Conservation (phyloP, 805 yeast genomes). For the Kuraishia floccosa region DNA sequence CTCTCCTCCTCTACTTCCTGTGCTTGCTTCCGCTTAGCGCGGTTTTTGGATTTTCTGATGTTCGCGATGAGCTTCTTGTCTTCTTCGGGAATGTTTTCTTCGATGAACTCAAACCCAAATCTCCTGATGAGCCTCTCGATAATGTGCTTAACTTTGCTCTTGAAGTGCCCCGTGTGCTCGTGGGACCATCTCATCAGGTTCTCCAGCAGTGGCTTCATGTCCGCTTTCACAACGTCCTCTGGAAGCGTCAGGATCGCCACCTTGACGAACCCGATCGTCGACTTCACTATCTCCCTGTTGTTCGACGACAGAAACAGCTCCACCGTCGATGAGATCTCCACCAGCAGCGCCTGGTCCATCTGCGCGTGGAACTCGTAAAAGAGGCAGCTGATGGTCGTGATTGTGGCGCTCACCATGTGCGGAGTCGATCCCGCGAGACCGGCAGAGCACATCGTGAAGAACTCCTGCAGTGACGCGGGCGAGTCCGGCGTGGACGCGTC, state of each 20-base stretch:
- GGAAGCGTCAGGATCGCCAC: constrained; percentile 80
- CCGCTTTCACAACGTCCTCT: constrained; percentile 57
- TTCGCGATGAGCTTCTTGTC: constrained; percentile 76
- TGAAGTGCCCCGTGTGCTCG: constrained; percentile 93
- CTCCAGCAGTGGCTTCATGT: constrained; percentile 52
- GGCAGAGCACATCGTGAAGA: constrained; percentile 87
- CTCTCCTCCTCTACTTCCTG: constrained; percentile 20
- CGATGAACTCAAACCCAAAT: constrained; percentile 83
- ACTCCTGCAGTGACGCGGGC: constrained; percentile 66
- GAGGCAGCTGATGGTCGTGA: constrained; percentile 81
- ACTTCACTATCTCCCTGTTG: constrained; percentile 86
- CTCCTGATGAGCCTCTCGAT: constrained; percentile 84
- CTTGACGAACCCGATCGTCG: constrained; percentile 90
- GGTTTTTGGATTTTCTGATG: constrained; percentile 75
- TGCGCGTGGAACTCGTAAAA: constrained; percentile 74
- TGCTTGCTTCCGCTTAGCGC: constrained; percentile 66
- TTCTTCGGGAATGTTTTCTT: constrained; percentile 77
- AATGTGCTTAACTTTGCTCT: constrained; percentile 84
- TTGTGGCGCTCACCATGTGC: constrained; percentile 94
- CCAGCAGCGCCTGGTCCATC: constrained; percentile 45
- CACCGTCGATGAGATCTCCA: constrained; percentile 76
- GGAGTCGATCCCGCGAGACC: constrained; percentile 92
- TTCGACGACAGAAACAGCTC: constrained; percentile 85
- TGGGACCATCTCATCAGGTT: constrained; percentile 87
- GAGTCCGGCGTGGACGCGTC: constrained; percentile 51